Evolutionary conservation across 768 basidiomycete species (phyloP).

Genomic region (Phanerochaete carnosa): DNA sequence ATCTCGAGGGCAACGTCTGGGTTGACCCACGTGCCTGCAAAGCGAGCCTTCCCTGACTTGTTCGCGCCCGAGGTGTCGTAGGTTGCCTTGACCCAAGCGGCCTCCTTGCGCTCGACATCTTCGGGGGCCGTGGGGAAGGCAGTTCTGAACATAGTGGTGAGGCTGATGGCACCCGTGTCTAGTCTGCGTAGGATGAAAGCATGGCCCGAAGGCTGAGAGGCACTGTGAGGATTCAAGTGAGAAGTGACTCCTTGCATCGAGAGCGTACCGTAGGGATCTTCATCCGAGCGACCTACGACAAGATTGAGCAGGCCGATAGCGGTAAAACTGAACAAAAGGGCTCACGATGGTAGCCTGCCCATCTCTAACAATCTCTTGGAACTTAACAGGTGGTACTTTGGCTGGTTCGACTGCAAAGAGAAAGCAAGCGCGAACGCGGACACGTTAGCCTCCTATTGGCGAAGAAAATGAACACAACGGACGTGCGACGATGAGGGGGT

Average conservation of each 20-base stretch:
- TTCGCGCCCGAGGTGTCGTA: constrained; percentile 80
- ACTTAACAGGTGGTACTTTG: constrained; percentile 76
- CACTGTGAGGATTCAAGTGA: constrained; percentile 9
- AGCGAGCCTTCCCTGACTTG: constrained; percentile 53
- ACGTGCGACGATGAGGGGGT: constrained; percentile 26
- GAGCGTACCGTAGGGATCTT: constrained; percentile 82
- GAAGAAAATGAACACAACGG: constrained; percentile 13
- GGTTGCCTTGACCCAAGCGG: constrained; percentile 78
- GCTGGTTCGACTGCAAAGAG: constrained; percentile 33
- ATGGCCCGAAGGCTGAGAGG: constrained; percentile 64
- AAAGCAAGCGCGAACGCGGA: constrained; percentile 2
- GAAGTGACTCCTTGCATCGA: neutral
- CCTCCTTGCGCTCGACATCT: constrained; percentile 72
- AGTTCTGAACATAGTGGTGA: constrained; percentile 96
- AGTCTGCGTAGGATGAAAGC: constrained; percentile 93
- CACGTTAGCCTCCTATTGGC: constrained; percentile 35
- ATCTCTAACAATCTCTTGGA: constrained; percentile 86
- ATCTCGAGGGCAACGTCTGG: constrained; percentile 62
- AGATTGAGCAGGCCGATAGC: neutral
- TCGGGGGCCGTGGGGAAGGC: constrained; percentile 84
- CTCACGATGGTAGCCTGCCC: constrained; percentile 82
- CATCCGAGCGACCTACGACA: constrained; percentile 71
- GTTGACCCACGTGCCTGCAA: constrained; percentile 88
- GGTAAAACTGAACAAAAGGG: constrained; percentile 7
- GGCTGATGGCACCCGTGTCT: constrained; percentile 88